phyloP scores from a whole-genome alignment of 805 yeast species.

The Wickerhamiella azymoides region DNA sequence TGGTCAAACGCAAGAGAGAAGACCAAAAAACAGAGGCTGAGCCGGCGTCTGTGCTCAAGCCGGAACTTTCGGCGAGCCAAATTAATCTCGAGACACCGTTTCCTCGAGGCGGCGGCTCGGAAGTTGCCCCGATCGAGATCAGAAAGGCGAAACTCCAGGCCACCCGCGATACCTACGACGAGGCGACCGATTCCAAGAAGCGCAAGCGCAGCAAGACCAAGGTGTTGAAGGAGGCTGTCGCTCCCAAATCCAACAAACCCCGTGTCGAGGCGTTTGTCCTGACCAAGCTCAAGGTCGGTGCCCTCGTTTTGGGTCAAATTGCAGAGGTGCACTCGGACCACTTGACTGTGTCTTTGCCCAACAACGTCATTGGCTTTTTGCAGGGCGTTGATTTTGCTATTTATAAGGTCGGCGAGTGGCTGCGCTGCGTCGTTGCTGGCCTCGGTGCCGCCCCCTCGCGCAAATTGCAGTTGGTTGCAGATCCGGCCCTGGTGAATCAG shows the following conservation, averaged over 20 bases:
- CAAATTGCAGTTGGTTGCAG: conserved; percentile 37
- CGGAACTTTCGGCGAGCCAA: conserved; percentile 1
- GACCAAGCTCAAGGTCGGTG: conserved; percentile 54
- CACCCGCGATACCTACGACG: conserved; percentile 51
- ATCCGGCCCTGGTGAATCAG: conserved; percentile 59
- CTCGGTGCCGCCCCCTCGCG: conserved; percentile 28
- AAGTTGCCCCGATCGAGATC: conserved; percentile 76
- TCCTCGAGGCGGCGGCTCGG: conserved; percentile 83
- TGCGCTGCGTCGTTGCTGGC: conserved; percentile 63
- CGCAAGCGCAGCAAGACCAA: conserved; percentile 24
- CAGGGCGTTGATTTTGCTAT: conserved; percentile 18
- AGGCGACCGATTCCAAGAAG: conserved; percentile 20
- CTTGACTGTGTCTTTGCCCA: conserved; percentile 59
- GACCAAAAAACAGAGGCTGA: background rate
- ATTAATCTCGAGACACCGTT: conserved; percentile 40
- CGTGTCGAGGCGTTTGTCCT: conserved; percentile 49
- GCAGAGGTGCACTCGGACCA: conserved; percentile 46
- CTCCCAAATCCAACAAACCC: conserved; percentile 18
- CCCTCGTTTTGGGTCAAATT: conserved; percentile 66
- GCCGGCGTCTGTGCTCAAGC: conserved; percentile 2
- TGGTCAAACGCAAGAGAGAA: conserved; percentile 8
- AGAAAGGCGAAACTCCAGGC: conserved; percentile 91
- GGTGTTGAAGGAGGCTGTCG: conserved; percentile 14
- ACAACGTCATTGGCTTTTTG: conserved; percentile 57
- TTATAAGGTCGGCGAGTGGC: conserved; percentile 70